Conservation (phyloP, 371 early-diverging fungal species). For the Mucor racemosus region DNA sequence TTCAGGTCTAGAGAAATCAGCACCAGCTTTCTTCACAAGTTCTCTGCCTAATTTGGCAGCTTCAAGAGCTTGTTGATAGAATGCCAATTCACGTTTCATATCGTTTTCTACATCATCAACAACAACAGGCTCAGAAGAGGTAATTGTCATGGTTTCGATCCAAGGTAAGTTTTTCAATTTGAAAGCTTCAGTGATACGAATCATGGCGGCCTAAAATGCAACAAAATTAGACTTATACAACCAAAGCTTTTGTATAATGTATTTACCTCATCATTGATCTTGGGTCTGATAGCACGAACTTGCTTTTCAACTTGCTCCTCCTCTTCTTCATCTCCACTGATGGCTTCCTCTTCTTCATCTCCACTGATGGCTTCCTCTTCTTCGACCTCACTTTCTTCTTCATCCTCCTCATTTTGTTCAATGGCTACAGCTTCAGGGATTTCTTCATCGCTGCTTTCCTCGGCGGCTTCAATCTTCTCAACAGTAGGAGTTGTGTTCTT, state of each 20-base stretch:
- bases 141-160: constrained; percentile 82
- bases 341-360: constrained; percentile 20
- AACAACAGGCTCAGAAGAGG: constrained; percentile 61
- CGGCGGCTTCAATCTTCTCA: constrained; percentile 12
- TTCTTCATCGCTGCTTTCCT: constrained; percentile 17
- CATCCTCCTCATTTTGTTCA: constrained; percentile 15
- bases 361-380: too few relatives aligned
- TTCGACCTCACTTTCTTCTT: constrained; percentile 21
- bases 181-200: constrained; percentile 64
- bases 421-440: constrained; percentile 20
- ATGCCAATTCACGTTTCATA: constrained; percentile 87
- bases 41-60: constrained; percentile 72
- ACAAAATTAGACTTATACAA: too few relatives aligned
- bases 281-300: constrained; percentile 37
- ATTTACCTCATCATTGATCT: constrained; percentile 41
- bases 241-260: too few relatives aligned
- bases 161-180: constrained; percentile 76
- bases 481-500: constrained; percentile 11
- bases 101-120: constrained; percentile 82
- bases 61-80: constrained; percentile 86
- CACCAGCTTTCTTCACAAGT: constrained; percentile 60
- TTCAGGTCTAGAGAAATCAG: constrained; percentile 82
- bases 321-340: constrained; percentile 20
- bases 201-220: constrained; percentile 57
- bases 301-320: constrained; percentile 30